Conservation (phyloP, 2,329 filamentous ascomycete species). For the Penicillium sp. region DNA sequence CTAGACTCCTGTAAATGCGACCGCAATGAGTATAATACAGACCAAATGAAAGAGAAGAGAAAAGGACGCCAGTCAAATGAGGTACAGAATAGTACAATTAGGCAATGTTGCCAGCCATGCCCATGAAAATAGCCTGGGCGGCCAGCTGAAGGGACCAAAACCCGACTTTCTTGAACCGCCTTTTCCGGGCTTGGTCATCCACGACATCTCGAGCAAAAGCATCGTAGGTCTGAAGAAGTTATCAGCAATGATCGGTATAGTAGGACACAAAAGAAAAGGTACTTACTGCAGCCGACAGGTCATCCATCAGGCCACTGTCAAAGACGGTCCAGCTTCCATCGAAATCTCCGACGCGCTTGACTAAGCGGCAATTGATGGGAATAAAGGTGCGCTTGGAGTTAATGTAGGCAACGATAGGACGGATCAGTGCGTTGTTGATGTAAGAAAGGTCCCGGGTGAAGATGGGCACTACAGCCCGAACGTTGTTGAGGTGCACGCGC, state of each 20-base stretch:
- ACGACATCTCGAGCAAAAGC: slow-evolving; percentile 87
- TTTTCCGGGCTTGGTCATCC: slow-evolving; percentile 74
- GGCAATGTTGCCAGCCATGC: slow-evolving; percentile 73
- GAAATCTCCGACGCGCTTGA: slow-evolving; percentile 81
- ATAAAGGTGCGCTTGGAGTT: slow-evolving; percentile 93
- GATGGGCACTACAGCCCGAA: slow-evolving; percentile 81
- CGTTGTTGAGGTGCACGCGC: slow-evolving; percentile 88
- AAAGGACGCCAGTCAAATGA: background rate
- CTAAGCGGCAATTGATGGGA: slow-evolving; percentile 84
- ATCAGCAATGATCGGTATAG: slow-evolving; percentile 2
- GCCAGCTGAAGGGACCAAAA: slow-evolving; percentile 91
- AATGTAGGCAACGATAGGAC: slow-evolving; percentile 96
- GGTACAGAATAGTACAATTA: slow-evolving; percentile 30
- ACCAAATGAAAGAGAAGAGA: background rate
- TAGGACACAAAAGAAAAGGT: background rate
- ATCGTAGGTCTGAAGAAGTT: slow-evolving; percentile 59
- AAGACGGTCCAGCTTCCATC: slow-evolving; percentile 92
- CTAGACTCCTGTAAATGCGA: slow-evolving; percentile 5
- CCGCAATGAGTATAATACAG: slow-evolving; percentile 4
- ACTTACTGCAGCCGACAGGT: slow-evolving; percentile 69
- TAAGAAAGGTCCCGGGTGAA: slow-evolving; percentile 90
- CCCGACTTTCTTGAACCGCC: slow-evolving; percentile 87
- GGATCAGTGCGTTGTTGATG: slow-evolving; percentile 87
- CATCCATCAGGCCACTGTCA: slow-evolving; percentile 88
- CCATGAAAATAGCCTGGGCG: slow-evolving; percentile 87